Evolutionary conservation across 1,139 yeast species (phyloP).

Genomic region (Nematodospora anomalae): DNA sequence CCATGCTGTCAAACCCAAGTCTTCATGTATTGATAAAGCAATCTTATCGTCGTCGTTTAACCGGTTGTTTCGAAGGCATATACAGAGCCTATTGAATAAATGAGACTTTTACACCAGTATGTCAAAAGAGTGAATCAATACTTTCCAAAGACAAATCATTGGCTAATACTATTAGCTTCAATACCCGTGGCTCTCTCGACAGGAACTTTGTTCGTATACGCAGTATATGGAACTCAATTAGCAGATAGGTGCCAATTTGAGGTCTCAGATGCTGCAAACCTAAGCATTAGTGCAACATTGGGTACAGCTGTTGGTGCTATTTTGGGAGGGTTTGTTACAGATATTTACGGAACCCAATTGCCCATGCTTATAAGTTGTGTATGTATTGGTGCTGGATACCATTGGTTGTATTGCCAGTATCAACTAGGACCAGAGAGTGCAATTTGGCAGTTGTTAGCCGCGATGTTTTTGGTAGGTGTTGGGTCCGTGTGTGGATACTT

Average conservation of each 20-base stretch:
- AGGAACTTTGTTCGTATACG: conserved; percentile 36
- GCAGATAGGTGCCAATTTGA: conserved; percentile 30
- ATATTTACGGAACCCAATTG: conserved; percentile 33
- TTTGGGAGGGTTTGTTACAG: conserved; percentile 33
- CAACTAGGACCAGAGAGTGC: conserved; percentile 19
- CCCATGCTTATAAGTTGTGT: conserved; percentile 32
- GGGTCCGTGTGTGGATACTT: conserved; percentile 38
- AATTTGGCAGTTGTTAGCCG: conserved; percentile 19
- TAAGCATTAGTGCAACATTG: conserved; percentile 31
- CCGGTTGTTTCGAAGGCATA: too few species aligned
- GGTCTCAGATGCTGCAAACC: conserved; percentile 30
- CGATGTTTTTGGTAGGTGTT: conserved; percentile 35
- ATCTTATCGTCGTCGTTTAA: too few species aligned
- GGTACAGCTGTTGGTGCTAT: conserved; percentile 37
- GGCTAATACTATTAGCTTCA: conserved; percentile 27
- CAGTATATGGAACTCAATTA: conserved; percentile 34
- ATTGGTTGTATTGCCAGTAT: conserved; percentile 26
- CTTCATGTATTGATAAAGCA: too few species aligned
- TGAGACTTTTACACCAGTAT: conserved; percentile 18
- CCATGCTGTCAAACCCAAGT: too few species aligned
- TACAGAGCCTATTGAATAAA: too few species aligned
- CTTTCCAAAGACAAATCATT: conserved; percentile 29
- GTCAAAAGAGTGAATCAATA: conserved; percentile 21
- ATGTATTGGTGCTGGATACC: conserved; percentile 27
- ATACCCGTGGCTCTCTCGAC: conserved; percentile 35